A percentile compares a stretch with the other conserved stretches of the same genome.
phyloP scores from a whole-genome alignment of 257 asterid species.

The Sherardia arvensis region DNA sequence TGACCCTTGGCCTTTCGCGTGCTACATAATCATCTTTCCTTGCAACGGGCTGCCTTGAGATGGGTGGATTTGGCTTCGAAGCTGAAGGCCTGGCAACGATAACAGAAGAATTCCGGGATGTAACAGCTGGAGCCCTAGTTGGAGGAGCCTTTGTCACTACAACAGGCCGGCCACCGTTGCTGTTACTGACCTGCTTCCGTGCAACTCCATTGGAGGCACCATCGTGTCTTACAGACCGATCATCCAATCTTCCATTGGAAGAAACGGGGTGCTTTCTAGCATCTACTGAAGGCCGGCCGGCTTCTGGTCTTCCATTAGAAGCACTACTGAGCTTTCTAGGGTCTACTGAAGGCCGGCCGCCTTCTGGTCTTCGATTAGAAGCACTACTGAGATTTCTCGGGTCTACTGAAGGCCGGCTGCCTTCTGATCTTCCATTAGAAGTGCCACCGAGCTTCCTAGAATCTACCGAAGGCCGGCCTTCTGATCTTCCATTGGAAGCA shows the following conservation, averaged over 20 bases:
- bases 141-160: slow-evolving; percentile 32
- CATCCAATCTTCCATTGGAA: slow-evolving; percentile 5
- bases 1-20: slow-evolving; percentile 36
- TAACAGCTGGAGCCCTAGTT: slow-evolving; percentile 28
- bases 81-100: slow-evolving; percentile 26
- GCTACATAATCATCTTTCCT: slow-evolving; percentile 33
- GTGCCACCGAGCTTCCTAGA: not conserved
- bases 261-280: not conserved
- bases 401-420: slow-evolving; percentile 19
- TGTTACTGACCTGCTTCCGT: slow-evolving; percentile 38
- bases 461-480: not conserved
- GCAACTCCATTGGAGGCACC: slow-evolving; percentile 33
- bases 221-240: slow-evolving; percentile 34
- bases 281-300: not conserved
- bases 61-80: slow-evolving; percentile 30
- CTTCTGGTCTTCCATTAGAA: not conserved
- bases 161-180: slow-evolving; percentile 67
- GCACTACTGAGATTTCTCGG: slow-evolving; percentile 32
- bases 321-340: not conserved
- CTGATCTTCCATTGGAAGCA: slow-evolving; percentile 29
- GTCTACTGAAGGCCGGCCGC: not conserved
- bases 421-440: not conserved
- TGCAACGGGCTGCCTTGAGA: slow-evolving; percentile 29
- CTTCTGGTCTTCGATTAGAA: slow-evolving; percentile 25
- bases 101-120: slow-evolving; percentile 23